Conservation (phyloP, 495 filamentous ascomycete genomes). For the Pyrenula aspistea region DNA sequence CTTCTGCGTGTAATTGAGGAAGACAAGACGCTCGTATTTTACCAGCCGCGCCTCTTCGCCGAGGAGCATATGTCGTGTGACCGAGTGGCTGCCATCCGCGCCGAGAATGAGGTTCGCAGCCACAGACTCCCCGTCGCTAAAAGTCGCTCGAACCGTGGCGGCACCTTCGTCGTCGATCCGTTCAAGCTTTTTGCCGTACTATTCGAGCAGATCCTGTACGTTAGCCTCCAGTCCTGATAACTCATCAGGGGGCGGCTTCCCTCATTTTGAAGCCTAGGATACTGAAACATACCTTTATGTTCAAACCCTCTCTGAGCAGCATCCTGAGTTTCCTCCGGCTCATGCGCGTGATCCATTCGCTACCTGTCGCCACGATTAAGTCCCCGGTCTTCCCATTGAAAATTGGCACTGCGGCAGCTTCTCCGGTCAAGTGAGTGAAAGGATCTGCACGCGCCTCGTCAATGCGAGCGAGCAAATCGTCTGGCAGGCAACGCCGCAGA, state of each 20-base stretch:
- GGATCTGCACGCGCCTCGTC: background rate
- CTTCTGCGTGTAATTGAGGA: no score
- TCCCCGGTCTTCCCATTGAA: background rate
- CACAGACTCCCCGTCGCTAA: constrained; percentile 34
- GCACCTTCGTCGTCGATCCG: background rate
- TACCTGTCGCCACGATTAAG: background rate
- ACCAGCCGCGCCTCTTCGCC: no score
- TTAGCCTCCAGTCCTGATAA: background rate
- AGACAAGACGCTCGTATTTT: no score
- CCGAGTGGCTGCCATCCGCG: constrained; percentile 54
- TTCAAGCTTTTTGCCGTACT: background rate
- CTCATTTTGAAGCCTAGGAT: background rate
- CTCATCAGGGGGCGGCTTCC: background rate
- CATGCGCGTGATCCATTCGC: background rate
- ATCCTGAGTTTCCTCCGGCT: background rate
- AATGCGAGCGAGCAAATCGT: background rate
- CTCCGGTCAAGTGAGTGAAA: background rate
- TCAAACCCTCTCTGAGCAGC: background rate
- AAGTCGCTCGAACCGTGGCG: constrained; percentile 16
- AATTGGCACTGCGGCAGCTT: background rate
- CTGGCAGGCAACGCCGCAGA: background rate
- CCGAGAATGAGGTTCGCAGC: constrained; percentile 43
- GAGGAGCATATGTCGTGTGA: constrained; percentile 20
- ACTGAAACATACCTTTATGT: background rate
- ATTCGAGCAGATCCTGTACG: background rate